Evolutionary conservation across 2,329 filamentous ascomycete species (phyloP).

Genomic region (Diplocarpon rosae): DNA sequence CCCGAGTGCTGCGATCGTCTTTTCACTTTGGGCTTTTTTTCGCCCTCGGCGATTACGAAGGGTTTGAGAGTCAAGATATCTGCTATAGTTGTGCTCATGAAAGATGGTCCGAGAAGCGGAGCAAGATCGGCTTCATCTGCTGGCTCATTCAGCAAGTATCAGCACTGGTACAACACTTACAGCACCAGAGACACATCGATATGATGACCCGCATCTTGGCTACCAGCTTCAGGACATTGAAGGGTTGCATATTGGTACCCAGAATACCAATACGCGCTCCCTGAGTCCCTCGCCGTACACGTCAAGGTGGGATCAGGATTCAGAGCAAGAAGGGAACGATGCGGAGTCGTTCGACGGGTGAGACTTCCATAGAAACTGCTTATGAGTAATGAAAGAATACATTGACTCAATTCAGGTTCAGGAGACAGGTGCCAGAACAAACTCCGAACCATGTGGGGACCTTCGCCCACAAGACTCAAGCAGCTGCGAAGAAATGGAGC

Average conservation of each 20-base stretch:
- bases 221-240: conserved; percentile 5
- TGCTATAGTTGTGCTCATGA: not conserved
- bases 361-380: not conserved
- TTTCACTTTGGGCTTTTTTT: too few relatives aligned
- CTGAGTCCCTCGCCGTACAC: conserved; percentile 2
- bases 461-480: not conserved
- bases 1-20: too few relatives aligned
- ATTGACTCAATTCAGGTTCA: conserved; percentile 1
- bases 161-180: not conserved
- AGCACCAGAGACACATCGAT: not conserved
- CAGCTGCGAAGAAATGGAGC: conserved; percentile 3
- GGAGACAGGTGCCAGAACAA: not conserved
- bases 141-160: not conserved
- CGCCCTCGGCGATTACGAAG: not conserved
- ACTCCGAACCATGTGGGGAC: not conserved
- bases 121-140: conserved; percentile 4
- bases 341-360: conserved; percentile 1
- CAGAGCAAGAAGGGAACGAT: not conserved
- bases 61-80: not conserved
- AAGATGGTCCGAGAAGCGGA: not conserved
- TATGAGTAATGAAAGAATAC: not conserved
- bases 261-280: not conserved
- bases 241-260: conserved; percentile 2
- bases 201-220: not conserved
- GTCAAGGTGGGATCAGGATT: conserved; percentile 2